These are phyloP conservation scores for Nakaseomyces uthaithaninus DNA, from an alignment of 1,139 yeast species.

Conservation along the genomic window DNA sequence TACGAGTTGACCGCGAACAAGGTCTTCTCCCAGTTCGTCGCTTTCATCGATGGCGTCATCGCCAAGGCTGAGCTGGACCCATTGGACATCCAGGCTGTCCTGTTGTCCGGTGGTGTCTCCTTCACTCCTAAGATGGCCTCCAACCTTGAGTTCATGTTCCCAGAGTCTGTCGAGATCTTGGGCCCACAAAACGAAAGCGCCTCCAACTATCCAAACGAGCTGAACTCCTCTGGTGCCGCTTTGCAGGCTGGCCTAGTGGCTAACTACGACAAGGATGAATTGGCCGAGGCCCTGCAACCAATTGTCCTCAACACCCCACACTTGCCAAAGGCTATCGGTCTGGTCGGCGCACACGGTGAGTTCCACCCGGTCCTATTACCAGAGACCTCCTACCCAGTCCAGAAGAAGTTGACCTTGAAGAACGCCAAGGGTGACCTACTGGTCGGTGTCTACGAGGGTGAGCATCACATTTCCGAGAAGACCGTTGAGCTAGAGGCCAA, in stretches of 20 bases:
- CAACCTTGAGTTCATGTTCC: constrained; percentile 66
- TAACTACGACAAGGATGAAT: constrained; percentile 81
- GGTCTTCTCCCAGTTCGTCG: constrained; percentile 65
- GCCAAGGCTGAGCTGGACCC: constrained; percentile 78
- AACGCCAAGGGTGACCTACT: constrained; percentile 58
- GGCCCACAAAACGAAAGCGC: constrained; percentile 80
- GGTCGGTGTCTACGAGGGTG: constrained; percentile 78
- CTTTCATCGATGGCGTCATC: constrained; percentile 67
- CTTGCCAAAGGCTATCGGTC: constrained; percentile 74
- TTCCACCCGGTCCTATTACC: constrained; percentile 69
- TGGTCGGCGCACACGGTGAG: constrained; percentile 62
- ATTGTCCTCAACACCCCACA: constrained; percentile 87
- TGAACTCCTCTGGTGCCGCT: constrained; percentile 92
- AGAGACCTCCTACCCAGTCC: constrained; percentile 89
- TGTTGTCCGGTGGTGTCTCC: constrained; percentile 90
- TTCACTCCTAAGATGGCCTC: constrained; percentile 85
- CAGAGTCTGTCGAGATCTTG: constrained; percentile 65
- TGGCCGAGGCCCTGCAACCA: constrained; percentile 77
- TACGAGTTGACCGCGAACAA: constrained; percentile 82
- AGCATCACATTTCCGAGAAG: constrained; percentile 69
- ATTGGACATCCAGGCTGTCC: constrained; percentile 82
- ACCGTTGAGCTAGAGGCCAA: constrained; percentile 59
- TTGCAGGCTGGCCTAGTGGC: constrained; percentile 81
- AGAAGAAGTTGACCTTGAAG: constrained; percentile 60
- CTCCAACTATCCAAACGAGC: constrained; percentile 71